Evolutionary conservation across 441 rosid species (phyloP).

Genomic region (Arabidopsis hybrid): DNA sequence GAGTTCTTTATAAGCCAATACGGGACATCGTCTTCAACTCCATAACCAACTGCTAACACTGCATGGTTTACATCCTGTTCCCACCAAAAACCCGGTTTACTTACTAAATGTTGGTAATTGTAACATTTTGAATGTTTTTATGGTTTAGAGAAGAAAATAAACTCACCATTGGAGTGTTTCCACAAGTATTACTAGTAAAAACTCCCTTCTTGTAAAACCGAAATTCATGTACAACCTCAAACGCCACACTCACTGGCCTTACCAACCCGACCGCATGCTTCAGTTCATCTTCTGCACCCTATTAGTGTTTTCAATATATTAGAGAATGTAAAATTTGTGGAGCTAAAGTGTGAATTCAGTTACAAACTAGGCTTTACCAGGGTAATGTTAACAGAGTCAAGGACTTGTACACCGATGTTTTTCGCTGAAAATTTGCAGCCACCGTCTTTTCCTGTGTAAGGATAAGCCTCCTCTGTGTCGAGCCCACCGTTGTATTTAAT

Average conservation of each 20-base stretch:
- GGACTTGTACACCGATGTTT: constrained; percentile 75
- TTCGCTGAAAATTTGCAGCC: constrained; percentile 73
- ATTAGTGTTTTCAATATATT: not conserved
- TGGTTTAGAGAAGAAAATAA: not conserved
- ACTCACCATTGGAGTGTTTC: constrained; percentile 73
- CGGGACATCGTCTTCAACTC: constrained; percentile 72
- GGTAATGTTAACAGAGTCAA: constrained; percentile 75
- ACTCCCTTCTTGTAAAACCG: constrained; percentile 75
- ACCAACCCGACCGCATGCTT: constrained; percentile 78
- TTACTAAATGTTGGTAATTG: not conserved
- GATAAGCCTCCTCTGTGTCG: constrained; percentile 84
- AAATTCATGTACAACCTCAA: constrained; percentile 65
- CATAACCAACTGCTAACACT: constrained; percentile 89
- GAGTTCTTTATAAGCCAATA: constrained; percentile 95
- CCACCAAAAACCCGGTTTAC: not conserved
- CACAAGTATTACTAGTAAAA: constrained; percentile 68
- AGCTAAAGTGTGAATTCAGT: not conserved
- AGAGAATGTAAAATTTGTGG: not conserved
- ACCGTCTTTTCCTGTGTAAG: constrained; percentile 64
- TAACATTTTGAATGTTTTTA: constrained; percentile 45
- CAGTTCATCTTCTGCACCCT: constrained; percentile 92
- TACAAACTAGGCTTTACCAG: constrained; percentile 49
- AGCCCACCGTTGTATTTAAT: constrained; percentile 90
- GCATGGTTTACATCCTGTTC: constrained; percentile 92
- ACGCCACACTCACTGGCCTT: constrained; percentile 93